A percentile compares a stretch with the other conserved stretches of the same genome.
These are phyloP conservation scores for Xylariaceae sp. DNA, from an alignment of 2,329 filamentous ascomycete genomes.

Conservation along the genomic window DNA sequence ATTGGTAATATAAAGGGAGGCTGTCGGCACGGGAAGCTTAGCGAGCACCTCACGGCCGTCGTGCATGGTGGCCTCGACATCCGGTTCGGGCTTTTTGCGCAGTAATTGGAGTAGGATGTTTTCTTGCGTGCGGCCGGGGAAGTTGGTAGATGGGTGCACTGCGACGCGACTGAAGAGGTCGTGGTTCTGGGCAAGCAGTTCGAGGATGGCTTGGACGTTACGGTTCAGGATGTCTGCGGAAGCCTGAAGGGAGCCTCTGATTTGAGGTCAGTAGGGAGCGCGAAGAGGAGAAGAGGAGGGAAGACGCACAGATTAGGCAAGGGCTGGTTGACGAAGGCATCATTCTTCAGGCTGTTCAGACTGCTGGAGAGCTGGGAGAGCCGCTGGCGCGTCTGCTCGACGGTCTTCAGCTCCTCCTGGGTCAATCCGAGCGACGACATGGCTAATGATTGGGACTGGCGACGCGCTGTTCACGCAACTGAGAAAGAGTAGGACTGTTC, in stretches of 20 bases:
- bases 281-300: neutral
- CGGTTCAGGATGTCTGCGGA: conserved; percentile 65
- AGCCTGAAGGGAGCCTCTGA: conserved; percentile 65
- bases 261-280: neutral
- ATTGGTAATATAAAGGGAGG: neutral
- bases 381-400: conserved; percentile 66
- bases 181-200: conserved; percentile 59
- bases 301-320: conserved; percentile 59
- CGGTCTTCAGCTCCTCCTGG: conserved; percentile 58
- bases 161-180: conserved; percentile 65
- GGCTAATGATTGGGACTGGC: neutral
- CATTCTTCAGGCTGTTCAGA: conserved; percentile 56
- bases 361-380: conserved; percentile 64
- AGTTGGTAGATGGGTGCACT: conserved; percentile 71
- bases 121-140: conserved; percentile 64
- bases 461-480: neutral
- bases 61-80: conserved; percentile 67
- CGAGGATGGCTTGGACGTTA: conserved; percentile 62
- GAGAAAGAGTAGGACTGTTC: too few species aligned
- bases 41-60: conserved; percentile 48
- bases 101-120: conserved; percentile 62
- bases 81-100: conserved; percentile 77
- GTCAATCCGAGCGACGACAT: conserved; percentile 47
- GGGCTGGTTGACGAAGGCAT: conserved; percentile 57
- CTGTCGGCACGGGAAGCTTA: conserved; percentile 5